phyloP scores from a whole-genome alignment of 2,329 filamentous ascomycete genomes.

The Colletotrichum trifolii region DNA sequence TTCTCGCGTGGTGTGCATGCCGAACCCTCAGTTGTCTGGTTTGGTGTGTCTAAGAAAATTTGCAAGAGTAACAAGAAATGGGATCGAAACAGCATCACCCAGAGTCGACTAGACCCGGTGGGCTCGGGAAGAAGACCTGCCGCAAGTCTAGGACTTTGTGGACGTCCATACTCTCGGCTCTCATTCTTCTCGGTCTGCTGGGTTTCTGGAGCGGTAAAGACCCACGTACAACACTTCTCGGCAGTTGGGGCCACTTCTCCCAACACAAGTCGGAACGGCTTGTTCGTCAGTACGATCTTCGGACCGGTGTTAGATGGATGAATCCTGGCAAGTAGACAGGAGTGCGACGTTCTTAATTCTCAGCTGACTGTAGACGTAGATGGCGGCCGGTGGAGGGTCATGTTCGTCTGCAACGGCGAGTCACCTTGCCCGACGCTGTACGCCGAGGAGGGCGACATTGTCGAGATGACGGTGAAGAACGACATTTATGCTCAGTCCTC shows the following conservation, averaged over 20 bases:
- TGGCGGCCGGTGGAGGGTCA: slow-evolving; percentile 32
- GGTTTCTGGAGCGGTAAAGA: slow-evolving; percentile 1
- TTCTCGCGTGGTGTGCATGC: no score
- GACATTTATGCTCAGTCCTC: slow-evolving; percentile 26
- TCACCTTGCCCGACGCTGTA: slow-evolving; percentile 29
- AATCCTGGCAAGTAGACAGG: slow-evolving; percentile 4
- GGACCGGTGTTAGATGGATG: slow-evolving; percentile 29
- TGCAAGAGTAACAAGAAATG: slow-evolving; percentile 12
- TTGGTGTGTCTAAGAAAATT: not conserved
- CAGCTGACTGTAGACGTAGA: not conserved
- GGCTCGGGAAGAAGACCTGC: not conserved
- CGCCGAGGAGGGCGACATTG: slow-evolving; percentile 25
- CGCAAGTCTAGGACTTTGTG: not conserved
- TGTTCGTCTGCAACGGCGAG: slow-evolving; percentile 30
- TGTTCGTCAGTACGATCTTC: slow-evolving; percentile 15
- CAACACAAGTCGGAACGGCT: slow-evolving; percentile 2
- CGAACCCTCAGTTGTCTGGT: not conserved
- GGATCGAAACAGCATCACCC: slow-evolving; percentile 14
- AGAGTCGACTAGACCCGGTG: not conserved
- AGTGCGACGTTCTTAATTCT: not conserved
- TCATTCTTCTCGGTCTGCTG: slow-evolving; percentile 2
- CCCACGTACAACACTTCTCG: not conserved
- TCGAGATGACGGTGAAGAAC: slow-evolving; percentile 23
- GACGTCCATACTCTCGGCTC: not conserved
- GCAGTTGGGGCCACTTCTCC: slow-evolving; percentile 3